A percentile compares a stretch with the other conserved stretches of the same genome.
Conservation (phyloP, 1,139 yeast species). For the Yamadazyma taylorii region DNA sequence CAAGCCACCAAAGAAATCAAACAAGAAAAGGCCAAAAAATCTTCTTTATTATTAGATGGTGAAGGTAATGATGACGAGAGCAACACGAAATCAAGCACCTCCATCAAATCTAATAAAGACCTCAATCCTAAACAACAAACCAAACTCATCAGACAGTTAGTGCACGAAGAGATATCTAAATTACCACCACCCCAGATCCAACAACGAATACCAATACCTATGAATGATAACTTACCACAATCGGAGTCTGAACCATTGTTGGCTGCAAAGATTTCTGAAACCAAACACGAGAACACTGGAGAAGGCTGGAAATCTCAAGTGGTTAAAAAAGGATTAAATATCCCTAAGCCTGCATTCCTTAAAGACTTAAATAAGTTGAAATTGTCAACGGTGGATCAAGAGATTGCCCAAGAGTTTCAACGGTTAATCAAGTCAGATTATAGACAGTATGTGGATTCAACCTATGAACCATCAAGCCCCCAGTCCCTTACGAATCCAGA, state of each 20-base stretch:
- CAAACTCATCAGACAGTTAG: slow-evolving; percentile 16
- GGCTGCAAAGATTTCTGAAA: slow-evolving; percentile 26
- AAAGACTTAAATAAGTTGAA: slow-evolving; percentile 7
- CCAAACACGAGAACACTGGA: slow-evolving; percentile 24
- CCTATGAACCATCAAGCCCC: slow-evolving; percentile 20
- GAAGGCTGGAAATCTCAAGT: slow-evolving; percentile 45
- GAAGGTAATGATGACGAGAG: slow-evolving; percentile 6
- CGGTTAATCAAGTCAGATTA: slow-evolving; percentile 50
- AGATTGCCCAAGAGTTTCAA: slow-evolving; percentile 38
- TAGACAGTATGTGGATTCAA: slow-evolving; percentile 29
- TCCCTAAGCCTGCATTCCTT: slow-evolving; percentile 40
- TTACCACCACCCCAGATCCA: slow-evolving; percentile 30
- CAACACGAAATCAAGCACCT: too few relatives aligned
- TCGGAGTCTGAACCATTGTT: background rate
- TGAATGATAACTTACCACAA: background rate
- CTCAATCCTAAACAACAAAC: slow-evolving; percentile 15
- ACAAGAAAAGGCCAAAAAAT: slow-evolving; percentile 16
- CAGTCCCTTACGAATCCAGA: too few relatives aligned
- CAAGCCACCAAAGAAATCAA: slow-evolving; percentile 25
- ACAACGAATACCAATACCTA: background rate
- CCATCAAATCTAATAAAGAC: background rate
- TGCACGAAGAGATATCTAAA: slow-evolving; percentile 19
- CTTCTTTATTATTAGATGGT: slow-evolving; percentile 17
- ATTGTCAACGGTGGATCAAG: slow-evolving; percentile 16
- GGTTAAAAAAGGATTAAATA: slow-evolving; percentile 47